These are phyloP conservation scores for Phylloporus gajari DNA, from an alignment of 1,284 basidiomycete species.

Conservation along the genomic window DNA sequence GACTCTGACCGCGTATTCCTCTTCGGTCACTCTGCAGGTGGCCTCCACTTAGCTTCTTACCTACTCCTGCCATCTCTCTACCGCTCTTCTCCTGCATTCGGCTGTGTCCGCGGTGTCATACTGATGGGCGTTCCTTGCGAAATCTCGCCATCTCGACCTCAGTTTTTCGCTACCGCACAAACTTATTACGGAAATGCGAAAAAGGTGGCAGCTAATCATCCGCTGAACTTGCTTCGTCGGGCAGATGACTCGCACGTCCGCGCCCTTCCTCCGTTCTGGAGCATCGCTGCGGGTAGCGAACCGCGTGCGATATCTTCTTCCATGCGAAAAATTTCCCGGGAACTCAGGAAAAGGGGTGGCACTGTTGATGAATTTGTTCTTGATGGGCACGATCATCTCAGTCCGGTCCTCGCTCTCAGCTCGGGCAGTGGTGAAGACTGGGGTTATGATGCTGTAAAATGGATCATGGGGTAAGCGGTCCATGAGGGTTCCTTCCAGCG, in stretches of 20 bases:
- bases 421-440: slow-evolving; percentile 4
- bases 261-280: neutral
- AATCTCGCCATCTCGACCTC: neutral
- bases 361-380: slow-evolving; percentile 1
- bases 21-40: neutral
- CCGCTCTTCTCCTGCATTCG: neutral
- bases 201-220: neutral
- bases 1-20: neutral
- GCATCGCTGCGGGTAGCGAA: neutral
- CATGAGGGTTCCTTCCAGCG: neutral
- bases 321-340: neutral
- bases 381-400: neutral
- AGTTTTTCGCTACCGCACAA: neutral
- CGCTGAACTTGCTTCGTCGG: slow-evolving; percentile 1
- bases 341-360: neutral
- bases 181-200: neutral
- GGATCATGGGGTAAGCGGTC: neutral
- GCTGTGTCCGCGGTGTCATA: slow-evolving; percentile 1
- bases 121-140: slow-evolving; percentile 1
- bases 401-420: neutral
- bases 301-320: neutral
- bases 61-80: slow-evolving; percentile 1
- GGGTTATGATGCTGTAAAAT: neutral
- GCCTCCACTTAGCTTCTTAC: neutral
- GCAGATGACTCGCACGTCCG: neutral